Base-by-base conservation (phyloP, 2,329 filamentous ascomycete genomes). In the Pseudogymnoascus sp. region DNA sequence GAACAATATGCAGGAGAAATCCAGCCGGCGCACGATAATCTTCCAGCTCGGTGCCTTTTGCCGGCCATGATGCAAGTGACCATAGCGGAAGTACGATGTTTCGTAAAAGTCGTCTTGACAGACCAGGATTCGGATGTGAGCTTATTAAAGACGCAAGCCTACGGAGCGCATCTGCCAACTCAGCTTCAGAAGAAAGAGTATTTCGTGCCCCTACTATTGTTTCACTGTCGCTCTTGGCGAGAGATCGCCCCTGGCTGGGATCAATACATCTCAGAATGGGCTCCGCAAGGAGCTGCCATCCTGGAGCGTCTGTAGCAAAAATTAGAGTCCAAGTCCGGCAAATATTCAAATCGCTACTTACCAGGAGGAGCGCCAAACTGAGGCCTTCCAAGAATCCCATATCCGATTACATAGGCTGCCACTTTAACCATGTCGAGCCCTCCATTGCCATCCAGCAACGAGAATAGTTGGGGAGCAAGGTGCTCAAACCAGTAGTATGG, bases 111-210 rank as follows among this genome's bases (percentile, higher is more conserved):
- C 88, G 78, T 65, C 80, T 85, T 49, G 85, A 82, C 8, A 90
- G 73, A 0, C 85, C 85, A 0, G 86, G 83, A 62, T 89, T 87
- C 0, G 86, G 86, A 68, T 88, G 87, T 0, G 85, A 87, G 19
- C 82, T 76, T 1, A 86, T 71, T 1, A 91, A 73, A 0, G 79
- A 76, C 37, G 77, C 78, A 0, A 91, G 72, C 14, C 86, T 79
- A 33, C 74, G 77, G 2, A 91, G 70, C 1, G 83, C 80, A 35
- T 71, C 71, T 16, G 77, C 74, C 4, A 90, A 72, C 1, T 80
- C 74, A 1, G 75, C 68, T 3, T 80, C 72, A 5, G 74, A 65
- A 14, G 86, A 79, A 8, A 88, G 64, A 0, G 81, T 70, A 12
- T 63, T 72, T 6, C 76, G 73, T 59, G 68, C 72, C 64, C 75